A percentile compares a stretch with the other conserved stretches of the same genome.
Conservation (phyloP, 1,284 basidiomycete genomes). For the Ganoderma resinaceum region DNA sequence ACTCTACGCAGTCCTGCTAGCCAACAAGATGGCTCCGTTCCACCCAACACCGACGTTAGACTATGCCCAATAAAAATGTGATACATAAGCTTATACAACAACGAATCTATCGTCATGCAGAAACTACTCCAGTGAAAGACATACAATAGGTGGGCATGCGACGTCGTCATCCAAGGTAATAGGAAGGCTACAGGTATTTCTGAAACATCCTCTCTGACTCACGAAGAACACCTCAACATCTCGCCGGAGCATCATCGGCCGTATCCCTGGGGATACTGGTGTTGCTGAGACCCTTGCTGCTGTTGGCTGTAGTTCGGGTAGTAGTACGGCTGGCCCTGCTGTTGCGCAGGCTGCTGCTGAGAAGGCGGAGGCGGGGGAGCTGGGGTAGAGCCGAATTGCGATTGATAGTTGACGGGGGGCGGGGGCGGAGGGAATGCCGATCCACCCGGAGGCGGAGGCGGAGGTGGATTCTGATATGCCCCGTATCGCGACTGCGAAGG, state of each 20-base stretch:
- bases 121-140: background rate
- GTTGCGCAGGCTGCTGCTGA: slow-evolving; percentile 38
- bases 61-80: background rate
- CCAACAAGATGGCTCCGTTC: no score
- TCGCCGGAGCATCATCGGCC: slow-evolving; percentile 17
- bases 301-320: slow-evolving; percentile 36
- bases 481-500: slow-evolving; percentile 39
- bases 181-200: background rate
- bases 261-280: slow-evolving; percentile 33
- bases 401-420: slow-evolving; percentile 40
- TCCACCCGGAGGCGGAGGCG: slow-evolving; percentile 7
- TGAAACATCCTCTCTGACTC: background rate
- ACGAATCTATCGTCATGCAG: background rate
- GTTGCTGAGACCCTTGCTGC: slow-evolving; percentile 36
- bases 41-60: background rate
- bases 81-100: background rate
- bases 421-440: slow-evolving; percentile 44
- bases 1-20: no score
- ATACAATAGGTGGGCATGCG: background rate
- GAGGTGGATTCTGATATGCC: slow-evolving; percentile 29
- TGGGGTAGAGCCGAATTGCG: slow-evolving; percentile 34
- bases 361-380: slow-evolving; percentile 39
- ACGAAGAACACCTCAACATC: background rate
- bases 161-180: background rate
- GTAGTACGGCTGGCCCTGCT: slow-evolving; percentile 33